phyloP scores from a whole-genome alignment of 2,329 filamentous ascomycete genomes.

The Fusarium sp. region DNA sequence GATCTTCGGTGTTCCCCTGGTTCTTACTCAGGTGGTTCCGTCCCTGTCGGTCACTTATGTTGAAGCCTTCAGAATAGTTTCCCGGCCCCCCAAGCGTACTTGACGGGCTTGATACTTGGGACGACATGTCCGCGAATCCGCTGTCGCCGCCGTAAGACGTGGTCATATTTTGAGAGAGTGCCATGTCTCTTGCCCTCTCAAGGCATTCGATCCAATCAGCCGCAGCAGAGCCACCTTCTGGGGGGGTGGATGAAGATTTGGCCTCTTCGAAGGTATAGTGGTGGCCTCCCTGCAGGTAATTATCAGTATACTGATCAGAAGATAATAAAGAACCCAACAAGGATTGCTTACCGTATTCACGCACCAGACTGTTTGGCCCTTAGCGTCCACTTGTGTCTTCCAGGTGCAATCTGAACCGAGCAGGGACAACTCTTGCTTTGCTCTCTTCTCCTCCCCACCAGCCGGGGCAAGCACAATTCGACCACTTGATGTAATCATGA shows the following conservation, averaged over 20 bases:
- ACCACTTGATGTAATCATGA: slow-evolving; percentile 93
- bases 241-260: slow-evolving; percentile 69
- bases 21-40: slow-evolving; percentile 70
- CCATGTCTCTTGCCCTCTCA: slow-evolving; percentile 87
- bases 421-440: slow-evolving; percentile 92
- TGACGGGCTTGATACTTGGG: slow-evolving; percentile 78
- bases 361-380: slow-evolving; percentile 87
- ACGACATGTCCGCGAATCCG: slow-evolving; percentile 75
- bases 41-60: slow-evolving; percentile 62
- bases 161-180: slow-evolving; percentile 75
- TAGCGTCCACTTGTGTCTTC: slow-evolving; percentile 84
- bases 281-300: slow-evolving; percentile 75
- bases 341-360: slow-evolving; percentile 85
- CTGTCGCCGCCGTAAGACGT: slow-evolving; percentile 75
- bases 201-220: slow-evolving; percentile 94
- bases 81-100: slow-evolving; percentile 74
- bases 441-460: slow-evolving; percentile 94
- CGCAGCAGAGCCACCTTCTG: slow-evolving; percentile 74
- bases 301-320: not conserved
- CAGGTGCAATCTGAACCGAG: slow-evolving; percentile 79
- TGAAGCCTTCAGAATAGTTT: slow-evolving; percentile 64
- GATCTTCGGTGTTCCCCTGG: slow-evolving; percentile 66
- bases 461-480: slow-evolving; percentile 90
- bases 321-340: not conserved
- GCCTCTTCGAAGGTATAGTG: slow-evolving; percentile 94